These are phyloP conservation scores for Diaporthe sp. DNA, from an alignment of 2,329 filamentous ascomycete genomes.

Conservation along the genomic window DNA sequence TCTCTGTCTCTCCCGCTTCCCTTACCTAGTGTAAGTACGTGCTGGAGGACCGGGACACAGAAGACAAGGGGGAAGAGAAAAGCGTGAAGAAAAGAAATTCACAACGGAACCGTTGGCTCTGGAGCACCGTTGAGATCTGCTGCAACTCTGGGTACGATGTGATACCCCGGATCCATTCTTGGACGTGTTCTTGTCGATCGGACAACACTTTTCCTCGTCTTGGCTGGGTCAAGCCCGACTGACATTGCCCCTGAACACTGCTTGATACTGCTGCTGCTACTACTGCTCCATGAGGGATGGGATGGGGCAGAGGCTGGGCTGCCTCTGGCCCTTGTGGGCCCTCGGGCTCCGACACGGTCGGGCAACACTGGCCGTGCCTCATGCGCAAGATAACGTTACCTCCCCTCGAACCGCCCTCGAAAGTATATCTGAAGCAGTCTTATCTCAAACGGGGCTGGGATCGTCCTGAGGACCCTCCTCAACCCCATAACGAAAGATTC, in stretches of 20 bases:
- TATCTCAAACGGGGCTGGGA: not conserved
- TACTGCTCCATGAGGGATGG: not conserved
- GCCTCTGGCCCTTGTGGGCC: constrained; percentile 23
- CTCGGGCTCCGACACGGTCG: not conserved
- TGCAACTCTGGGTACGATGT: constrained; percentile 7
- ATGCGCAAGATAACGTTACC: constrained; percentile 10
- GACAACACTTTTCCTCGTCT: not conserved
- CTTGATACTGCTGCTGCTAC: constrained; percentile 2
- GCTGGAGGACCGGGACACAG: not conserved
- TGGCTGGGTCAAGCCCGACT: not conserved
- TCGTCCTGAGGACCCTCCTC: not conserved
- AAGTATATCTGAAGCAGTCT: constrained; percentile 3
- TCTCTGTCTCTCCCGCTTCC: not conserved
- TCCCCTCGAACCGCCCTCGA: not conserved
- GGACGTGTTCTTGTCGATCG: constrained; percentile 4
- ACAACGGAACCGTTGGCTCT: constrained; percentile 9
- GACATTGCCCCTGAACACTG: constrained; percentile 15
- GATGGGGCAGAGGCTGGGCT: constrained; percentile 4
- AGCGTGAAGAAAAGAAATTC: not conserved
- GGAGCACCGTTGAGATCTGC: not conserved
- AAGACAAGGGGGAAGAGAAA: not conserved
- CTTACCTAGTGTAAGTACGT: not conserved
- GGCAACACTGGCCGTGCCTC: constrained; percentile 9
- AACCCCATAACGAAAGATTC: not conserved
- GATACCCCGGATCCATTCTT: constrained; percentile 1